Evolutionary conservation across 805 yeast genomes (phyloP).

Genomic region (Cyberlindnera mrakii): DNA sequence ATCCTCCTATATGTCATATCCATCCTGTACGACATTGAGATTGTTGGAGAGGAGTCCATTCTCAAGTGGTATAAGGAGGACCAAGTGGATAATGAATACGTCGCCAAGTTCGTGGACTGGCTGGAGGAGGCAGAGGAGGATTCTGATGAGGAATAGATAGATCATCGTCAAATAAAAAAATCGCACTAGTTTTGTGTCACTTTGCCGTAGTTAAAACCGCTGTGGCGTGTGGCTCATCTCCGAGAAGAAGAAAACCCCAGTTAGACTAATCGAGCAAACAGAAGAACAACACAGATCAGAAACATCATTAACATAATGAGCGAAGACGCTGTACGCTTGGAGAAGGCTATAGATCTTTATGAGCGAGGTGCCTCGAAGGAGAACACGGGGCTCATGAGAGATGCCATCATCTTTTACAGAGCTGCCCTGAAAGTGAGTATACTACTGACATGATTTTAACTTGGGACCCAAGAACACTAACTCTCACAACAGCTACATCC

Average conservation of each 20-base stretch:
- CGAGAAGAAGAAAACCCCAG: too few relatives aligned
- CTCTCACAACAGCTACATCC: constrained; percentile 23
- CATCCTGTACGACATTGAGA: constrained; percentile 73
- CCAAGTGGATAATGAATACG: constrained; percentile 34
- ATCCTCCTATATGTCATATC: constrained; percentile 44
- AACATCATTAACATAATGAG: constrained; percentile 1
- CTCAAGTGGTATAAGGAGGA: constrained; percentile 74
- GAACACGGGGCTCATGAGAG: constrained; percentile 68
- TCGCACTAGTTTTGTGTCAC: too few relatives aligned
- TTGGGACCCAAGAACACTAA: not conserved
- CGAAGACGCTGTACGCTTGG: constrained; percentile 8
- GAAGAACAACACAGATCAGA: too few relatives aligned
- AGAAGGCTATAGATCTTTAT: constrained; percentile 55
- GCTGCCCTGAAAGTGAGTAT: constrained; percentile 48
- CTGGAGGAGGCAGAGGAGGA: constrained; percentile 72
- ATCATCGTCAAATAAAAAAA: too few relatives aligned
- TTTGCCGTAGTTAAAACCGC: too few relatives aligned
- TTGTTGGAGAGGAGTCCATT: constrained; percentile 76
- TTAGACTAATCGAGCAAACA: too few relatives aligned
- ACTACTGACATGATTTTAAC: not conserved
- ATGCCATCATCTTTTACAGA: constrained; percentile 70
- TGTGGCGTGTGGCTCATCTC: too few relatives aligned
- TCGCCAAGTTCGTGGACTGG: constrained; percentile 82
- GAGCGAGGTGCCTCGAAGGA: constrained; percentile 71
- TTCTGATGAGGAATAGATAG: constrained; percentile 43